A percentile compares a stretch with the other conserved stretches of the same genome.
Conservation (phyloP, 495 filamentous ascomycete genomes). For the Parathielavia appendiculata region DNA sequence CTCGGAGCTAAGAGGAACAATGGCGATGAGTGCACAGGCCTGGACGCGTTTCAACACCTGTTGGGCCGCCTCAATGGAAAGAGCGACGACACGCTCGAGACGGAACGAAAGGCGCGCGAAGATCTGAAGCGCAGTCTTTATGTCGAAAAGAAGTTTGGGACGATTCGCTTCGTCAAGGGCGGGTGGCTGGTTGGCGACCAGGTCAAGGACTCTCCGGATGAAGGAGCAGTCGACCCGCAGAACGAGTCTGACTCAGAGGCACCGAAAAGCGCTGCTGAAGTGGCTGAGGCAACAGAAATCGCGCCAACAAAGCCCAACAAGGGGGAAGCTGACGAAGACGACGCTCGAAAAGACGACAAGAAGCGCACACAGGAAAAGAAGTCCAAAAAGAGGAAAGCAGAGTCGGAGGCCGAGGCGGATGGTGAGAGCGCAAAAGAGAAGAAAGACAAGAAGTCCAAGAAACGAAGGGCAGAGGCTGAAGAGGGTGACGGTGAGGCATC, state of each 20-base stretch:
- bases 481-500: constrained; percentile 3
- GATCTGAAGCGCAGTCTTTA: constrained; percentile 62
- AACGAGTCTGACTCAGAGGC: not conserved
- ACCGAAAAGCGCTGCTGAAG: not conserved
- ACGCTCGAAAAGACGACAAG: constrained; percentile 26
- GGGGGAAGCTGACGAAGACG: constrained; percentile 21
- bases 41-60: constrained; percentile 76
- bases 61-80: constrained; percentile 89
- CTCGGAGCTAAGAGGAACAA: constrained; percentile 70
- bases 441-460: constrained; percentile 38
- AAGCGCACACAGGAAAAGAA: constrained; percentile 35
- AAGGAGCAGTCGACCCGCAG: not conserved
- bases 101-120: constrained; percentile 57
- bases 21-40: constrained; percentile 69
- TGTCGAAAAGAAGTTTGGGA: constrained; percentile 62
- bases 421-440: constrained; percentile 24
- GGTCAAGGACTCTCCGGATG: constrained; percentile 20
- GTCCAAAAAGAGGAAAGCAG: constrained; percentile 42
- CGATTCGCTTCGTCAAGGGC: constrained; percentile 74
- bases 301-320: constrained; percentile 22
- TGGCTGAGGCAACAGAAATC: constrained; percentile 5
- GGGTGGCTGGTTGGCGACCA: constrained; percentile 68
- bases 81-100: constrained; percentile 58
- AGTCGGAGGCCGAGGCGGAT: constrained; percentile 28
- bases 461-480: constrained; percentile 27